Base-by-base conservation (phyloP, 2,329 filamentous ascomycete genomes). In the Botrytis cinerea region DNA sequence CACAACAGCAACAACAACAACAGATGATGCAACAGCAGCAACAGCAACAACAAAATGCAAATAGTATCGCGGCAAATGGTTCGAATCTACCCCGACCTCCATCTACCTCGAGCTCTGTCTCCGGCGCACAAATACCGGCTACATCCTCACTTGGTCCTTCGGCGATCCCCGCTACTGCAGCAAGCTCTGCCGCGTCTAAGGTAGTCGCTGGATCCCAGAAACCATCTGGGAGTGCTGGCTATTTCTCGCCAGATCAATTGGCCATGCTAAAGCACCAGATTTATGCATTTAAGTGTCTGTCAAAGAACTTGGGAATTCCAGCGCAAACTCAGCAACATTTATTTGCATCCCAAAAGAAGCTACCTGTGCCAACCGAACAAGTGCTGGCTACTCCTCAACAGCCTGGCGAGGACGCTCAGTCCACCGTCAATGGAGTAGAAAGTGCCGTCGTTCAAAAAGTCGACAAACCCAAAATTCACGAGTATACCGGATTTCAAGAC, bases 271-370 rank as follows among this genome's bases (percentile, higher is more conserved):
- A 93, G 74, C 91, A 93, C 77, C 96, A 99, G 81, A 97, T 98
- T 69, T 87, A 92, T 78, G 95, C 95, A 0, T 98, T 98, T 84
- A 97, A 97, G 83, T 87, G 94, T 77, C 86, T 99, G 6, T 92
- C 93, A 8, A 97, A 96, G 82, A 97, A 97, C 78, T 87, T 92
- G 22, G 92, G 94, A 0, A 89, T 98, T 5, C 94, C 95, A 1
- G 83, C 88, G 45, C 87, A 89, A 75, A 88, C 97, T 76, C 94
- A 97, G 81, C 92, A 95, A 80, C 90, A 92, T 67, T 90, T 98
- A 54, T 97, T 95, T 81, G 87, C 91, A 62, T 90, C 92, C 73
- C 88, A 91, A 77, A 90, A 91, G 77, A 89, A 91, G 73, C 66
- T 77, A 16, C 60, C 77, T 40, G 72, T 76, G n/a, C 43, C 71